Evolutionary conservation across 2,329 filamentous ascomycete genomes (phyloP), one percentile per base, ranked within the genome.

Genomic region (Chalara sp.): DNA sequence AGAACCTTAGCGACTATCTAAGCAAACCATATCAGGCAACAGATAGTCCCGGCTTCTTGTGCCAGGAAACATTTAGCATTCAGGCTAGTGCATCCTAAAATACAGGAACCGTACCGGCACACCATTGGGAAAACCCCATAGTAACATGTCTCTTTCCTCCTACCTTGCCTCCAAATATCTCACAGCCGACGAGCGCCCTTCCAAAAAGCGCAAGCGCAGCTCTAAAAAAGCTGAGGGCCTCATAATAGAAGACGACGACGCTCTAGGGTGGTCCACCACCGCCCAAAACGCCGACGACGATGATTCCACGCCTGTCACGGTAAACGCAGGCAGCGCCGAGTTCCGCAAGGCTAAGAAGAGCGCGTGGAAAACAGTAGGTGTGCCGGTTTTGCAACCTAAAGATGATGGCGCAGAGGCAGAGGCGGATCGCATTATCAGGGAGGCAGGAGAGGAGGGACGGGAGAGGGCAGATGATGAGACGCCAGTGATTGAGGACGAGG

Each of bases 121-220:
- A 21, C 21, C 21, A 21, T 21, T 21, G 21, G 21, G 21, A 21
- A 21, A 21, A 21, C 21, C 21, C 21, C 21, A 21, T 31, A 42
- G 30, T 53, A 65, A 55, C 56, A 84, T 84, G 79, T 76, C 72
- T 6, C 78, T 96, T 58, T 84, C 89, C 52, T 83, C 84, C 64
- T 99, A 97, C 65, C 81, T 99, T 35, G 91, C 92, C 37, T 86
- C 89, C 56, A 93, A 90, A 68, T 99, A 99, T 67, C 83, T 99
- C 46, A 87, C 78, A 1, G 82, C 84, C 40, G 81, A 86, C 58
- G 68, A 65, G 6, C 13, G 30, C 7, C 35, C 46, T 30, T 42
- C 39, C 31, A 84, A 84, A 64, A 85, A 84, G 65, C 76, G 79
- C 54, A 86, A 85, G 70, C 76, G 79, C 62, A 84, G 83, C 66